Evolutionary conservation across 441 rosid species (phyloP).

Genomic region (Arabidopsis hybrid): DNA sequence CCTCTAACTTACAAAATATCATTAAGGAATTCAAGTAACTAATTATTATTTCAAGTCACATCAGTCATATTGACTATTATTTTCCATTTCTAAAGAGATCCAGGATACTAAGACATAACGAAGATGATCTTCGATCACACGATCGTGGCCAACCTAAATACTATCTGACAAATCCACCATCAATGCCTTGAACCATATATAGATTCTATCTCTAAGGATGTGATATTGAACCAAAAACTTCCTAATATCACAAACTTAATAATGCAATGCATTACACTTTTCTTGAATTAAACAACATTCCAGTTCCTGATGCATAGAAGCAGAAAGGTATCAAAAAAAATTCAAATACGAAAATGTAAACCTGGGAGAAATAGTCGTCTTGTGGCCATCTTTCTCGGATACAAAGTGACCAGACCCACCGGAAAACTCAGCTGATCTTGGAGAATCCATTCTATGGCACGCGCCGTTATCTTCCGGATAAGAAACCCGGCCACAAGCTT

Average conservation of each 20-base stretch:
- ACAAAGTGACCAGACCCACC: slow-evolving; percentile 41
- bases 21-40: no score
- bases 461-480: slow-evolving; percentile 55
- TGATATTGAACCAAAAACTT: no score
- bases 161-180: background rate
- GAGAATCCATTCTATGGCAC: slow-evolving; percentile 53
- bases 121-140: background rate
- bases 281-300: no score
- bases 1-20: no score
- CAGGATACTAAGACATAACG: no score
- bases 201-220: background rate
- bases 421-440: slow-evolving; percentile 53
- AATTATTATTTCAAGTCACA: no score
- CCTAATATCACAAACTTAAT: no score
- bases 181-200: background rate
- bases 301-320: no score
- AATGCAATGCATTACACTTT: no score
- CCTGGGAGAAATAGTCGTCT: slow-evolving; percentile 57
- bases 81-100: no score
- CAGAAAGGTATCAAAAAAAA: no score
- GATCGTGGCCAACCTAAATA: background rate
- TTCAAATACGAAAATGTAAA: slow-evolving; percentile 37
- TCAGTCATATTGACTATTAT: no score
- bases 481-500: slow-evolving; percentile 37
- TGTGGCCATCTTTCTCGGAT: slow-evolving; percentile 53